phyloP scores from a whole-genome alignment of 2,329 filamentous ascomycete genomes.

The Fusarium irregulare region DNA sequence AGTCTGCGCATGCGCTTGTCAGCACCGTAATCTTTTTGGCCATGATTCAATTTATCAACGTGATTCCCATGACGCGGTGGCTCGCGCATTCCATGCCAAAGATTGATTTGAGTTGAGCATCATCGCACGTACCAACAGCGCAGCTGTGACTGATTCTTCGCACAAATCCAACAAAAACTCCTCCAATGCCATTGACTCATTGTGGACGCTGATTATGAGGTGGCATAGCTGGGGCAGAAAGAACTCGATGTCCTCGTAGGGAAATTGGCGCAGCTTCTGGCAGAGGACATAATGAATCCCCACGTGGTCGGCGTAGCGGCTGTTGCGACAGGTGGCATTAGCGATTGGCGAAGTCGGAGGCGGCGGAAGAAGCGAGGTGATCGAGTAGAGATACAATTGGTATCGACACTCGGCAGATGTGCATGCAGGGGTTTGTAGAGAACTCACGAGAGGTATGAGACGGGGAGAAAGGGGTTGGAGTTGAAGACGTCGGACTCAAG shows the following conservation, averaged over 20 bases:
- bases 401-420: background rate
- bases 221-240: slow-evolving; percentile 90
- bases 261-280: slow-evolving; percentile 88
- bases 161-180: slow-evolving; percentile 88
- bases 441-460: slow-evolving; percentile 87
- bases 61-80: slow-evolving; percentile 12
- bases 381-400: background rate
- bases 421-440: slow-evolving; percentile 11
- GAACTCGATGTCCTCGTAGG: slow-evolving; percentile 93
- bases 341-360: slow-evolving; percentile 39
- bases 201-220: slow-evolving; percentile 87
- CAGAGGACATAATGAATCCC: slow-evolving; percentile 91
- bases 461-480: slow-evolving; percentile 87
- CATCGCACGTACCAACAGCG: slow-evolving; percentile 73
- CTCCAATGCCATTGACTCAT: slow-evolving; percentile 91
- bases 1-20: slow-evolving; percentile 64
- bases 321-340: slow-evolving; percentile 54
- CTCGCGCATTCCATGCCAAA: slow-evolving; percentile 21
- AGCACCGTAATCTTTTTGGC: slow-evolving; percentile 12
- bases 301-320: slow-evolving; percentile 89
- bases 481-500: slow-evolving; percentile 95
- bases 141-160: slow-evolving; percentile 87
- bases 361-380: slow-evolving; percentile 14
- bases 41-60: background rate
- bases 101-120: background rate